phyloP scores from a whole-genome alignment of 176 grass and related monocot species.

The Luzula sylvatica region DNA sequence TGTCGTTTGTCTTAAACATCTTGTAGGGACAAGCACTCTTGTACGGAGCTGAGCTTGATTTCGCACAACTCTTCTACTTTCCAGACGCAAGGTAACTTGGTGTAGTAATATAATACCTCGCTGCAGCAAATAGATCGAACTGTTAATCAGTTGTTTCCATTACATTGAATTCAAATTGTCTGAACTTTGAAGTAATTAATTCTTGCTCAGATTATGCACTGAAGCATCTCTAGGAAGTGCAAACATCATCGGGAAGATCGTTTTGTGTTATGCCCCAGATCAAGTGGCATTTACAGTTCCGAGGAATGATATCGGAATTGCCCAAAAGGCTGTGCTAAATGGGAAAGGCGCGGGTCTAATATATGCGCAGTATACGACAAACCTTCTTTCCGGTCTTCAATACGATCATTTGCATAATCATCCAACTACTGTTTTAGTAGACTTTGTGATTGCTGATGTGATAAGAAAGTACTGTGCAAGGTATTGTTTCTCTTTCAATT shows the following conservation, averaged over 20 bases:
- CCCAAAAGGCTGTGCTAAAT: neutral
- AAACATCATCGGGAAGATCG: slow-evolving; percentile 17
- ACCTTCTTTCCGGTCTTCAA: neutral
- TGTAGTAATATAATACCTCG: no score
- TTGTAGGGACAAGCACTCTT: no score
- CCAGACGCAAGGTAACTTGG: no score
- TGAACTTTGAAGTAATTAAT: no score
- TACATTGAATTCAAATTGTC: no score
- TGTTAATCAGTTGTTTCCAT: no score
- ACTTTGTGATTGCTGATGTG: slow-evolving; percentile 22
- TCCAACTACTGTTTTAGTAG: slow-evolving; percentile 19
- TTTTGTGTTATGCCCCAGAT: neutral
- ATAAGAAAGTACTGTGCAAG: slow-evolving; percentile 11
- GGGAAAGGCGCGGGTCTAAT: slow-evolving; percentile 26
- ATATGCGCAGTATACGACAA: slow-evolving; percentile 17
- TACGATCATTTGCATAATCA: neutral
- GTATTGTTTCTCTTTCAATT: neutral
- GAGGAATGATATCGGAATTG: neutral
- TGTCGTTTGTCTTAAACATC: no score
- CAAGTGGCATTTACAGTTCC: neutral
- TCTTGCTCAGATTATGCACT: neutral
- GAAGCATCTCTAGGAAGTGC: slow-evolving; percentile 1
- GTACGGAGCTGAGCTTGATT: no score
- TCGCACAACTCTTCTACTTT: no score
- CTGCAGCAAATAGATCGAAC: neutral